Base-by-base conservation (phyloP, 2,329 filamentous ascomycete genomes). In the Epichloe festucae region DNA sequence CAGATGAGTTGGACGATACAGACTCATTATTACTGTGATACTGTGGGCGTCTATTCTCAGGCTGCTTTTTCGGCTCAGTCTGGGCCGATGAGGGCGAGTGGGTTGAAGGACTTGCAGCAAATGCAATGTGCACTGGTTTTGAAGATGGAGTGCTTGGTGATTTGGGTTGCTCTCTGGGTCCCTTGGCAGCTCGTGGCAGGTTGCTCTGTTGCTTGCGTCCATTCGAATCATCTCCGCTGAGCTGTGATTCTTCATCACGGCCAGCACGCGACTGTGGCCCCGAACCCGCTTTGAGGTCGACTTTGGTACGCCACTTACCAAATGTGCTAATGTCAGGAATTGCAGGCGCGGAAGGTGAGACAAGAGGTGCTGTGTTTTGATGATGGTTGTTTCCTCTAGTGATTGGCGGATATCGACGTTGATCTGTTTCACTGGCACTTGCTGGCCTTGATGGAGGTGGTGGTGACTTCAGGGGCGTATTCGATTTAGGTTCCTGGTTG, bases 381-480 rank as follows among this genome's bases (percentile, higher is more conserved):
- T 60, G 56, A 2, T 48, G 23, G 49, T 56, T 53, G 21, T 60
- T 64, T n/a, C 63, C 62, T 27, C 66, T 62, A 1, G 68, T 64
- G 46, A 69, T 70, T 7, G 67, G 68, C 1, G 67, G 68, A 36
- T 70, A 70, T 1, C 63, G 59, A 48, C 65, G 59, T 2, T 58
- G 59, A 5, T 66, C 63, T 2, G 58, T 57, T 10, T 57, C 53
- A 34, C 59, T 61, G 10, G 56, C 15, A 5, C 40, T 11, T 4
- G 10, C 43, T 7, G 36, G 14, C n/a, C 38, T 53, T 14, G 46
- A 36, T 7, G 57, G 55, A 15, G 56, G 57, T 15, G 59, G 55
- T 4, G 55, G 54, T 5, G 58, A 56, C 49, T 64, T 63, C 34
- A 65, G 55, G 2, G 65, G 59, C 0, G 60, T 60, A 8, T 63